These are phyloP conservation scores for Arbutus unedo DNA, from an alignment of 148 eudicot genomes.

Conservation along the genomic window DNA sequence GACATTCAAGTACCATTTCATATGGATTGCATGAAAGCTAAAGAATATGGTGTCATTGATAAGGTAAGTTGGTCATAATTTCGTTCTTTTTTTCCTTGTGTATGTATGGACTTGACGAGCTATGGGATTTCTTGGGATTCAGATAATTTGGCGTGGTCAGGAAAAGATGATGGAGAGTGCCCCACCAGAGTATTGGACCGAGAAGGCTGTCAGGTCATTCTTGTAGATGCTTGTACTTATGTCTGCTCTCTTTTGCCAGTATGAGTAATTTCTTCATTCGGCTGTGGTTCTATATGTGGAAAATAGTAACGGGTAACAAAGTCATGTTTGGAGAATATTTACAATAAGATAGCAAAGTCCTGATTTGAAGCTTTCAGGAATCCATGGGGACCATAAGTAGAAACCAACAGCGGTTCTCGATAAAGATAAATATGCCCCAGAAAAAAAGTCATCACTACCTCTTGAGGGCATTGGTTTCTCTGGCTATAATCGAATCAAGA, in stretches of 20 bases:
- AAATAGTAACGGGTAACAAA: neutral
- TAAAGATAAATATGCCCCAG: neutral
- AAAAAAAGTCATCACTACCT: neutral
- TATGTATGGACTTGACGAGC: neutral
- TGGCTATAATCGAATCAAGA: too few species aligned
- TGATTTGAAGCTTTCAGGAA: neutral
- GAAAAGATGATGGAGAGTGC: conserved; percentile 69
- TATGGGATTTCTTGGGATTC: conserved; percentile 24
- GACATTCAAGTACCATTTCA: conserved; percentile 59
- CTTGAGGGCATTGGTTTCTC: neutral
- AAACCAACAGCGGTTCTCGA: too few species aligned
- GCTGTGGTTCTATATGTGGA: neutral
- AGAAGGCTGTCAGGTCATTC: conserved; percentile 51
- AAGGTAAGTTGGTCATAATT: conserved; percentile 40
- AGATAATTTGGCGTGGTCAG: conserved; percentile 88
- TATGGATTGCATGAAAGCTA: conserved; percentile 70
- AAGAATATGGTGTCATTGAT: conserved; percentile 85
- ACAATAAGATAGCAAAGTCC: neutral
- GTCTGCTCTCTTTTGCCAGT: neutral
- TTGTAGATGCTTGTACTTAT: conserved; percentile 2
- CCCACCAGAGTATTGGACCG: conserved; percentile 78
- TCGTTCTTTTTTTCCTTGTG: neutral
- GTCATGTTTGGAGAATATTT: neutral
- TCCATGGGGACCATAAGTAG: neutral
- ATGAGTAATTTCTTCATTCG: neutral